phyloP scores from a whole-genome alignment of 2,329 filamentous ascomycete species.

The Hypoxylon sp. region DNA sequence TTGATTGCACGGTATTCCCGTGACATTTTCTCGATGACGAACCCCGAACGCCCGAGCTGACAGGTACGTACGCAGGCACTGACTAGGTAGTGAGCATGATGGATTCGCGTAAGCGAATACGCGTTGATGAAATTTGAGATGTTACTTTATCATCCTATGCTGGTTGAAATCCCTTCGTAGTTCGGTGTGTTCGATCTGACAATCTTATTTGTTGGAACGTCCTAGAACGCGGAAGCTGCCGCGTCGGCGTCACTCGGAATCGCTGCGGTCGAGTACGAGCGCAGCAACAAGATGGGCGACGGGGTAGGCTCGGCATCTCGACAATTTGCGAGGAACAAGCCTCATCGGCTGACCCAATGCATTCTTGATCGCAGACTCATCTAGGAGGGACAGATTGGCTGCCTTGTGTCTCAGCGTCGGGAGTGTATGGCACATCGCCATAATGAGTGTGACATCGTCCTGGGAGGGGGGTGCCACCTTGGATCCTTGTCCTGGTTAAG shows the following conservation, averaged over 20 bases:
- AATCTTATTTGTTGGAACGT: background rate
- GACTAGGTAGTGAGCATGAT: background rate
- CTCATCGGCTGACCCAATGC: conserved; percentile 18
- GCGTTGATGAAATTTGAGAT: conserved; percentile 19
- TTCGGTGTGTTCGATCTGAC: background rate
- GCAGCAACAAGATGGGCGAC: background rate
- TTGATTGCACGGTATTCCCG: background rate
- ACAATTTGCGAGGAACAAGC: background rate
- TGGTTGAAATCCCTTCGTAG: background rate
- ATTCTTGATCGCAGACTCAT: conserved; percentile 10
- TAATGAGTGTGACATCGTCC: background rate
- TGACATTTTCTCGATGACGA: conserved; percentile 1
- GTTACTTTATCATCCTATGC: background rate
- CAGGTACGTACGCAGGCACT: background rate
- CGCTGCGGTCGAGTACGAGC: background rate
- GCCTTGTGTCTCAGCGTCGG: background rate
- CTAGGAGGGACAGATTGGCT: background rate
- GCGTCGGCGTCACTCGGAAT: conserved; percentile 25
- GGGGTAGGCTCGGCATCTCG: conserved; percentile 22
- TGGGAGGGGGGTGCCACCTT: background rate
- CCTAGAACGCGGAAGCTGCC: background rate
- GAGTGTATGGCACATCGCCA: background rate
- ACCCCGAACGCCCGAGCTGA: conserved; percentile 29
- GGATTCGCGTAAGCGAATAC: conserved; percentile 18
- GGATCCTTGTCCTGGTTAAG: background rate